Evolutionary conservation across 306 rosid genomes (phyloP).

Genomic region (Notholithocarpus densiflorus): DNA sequence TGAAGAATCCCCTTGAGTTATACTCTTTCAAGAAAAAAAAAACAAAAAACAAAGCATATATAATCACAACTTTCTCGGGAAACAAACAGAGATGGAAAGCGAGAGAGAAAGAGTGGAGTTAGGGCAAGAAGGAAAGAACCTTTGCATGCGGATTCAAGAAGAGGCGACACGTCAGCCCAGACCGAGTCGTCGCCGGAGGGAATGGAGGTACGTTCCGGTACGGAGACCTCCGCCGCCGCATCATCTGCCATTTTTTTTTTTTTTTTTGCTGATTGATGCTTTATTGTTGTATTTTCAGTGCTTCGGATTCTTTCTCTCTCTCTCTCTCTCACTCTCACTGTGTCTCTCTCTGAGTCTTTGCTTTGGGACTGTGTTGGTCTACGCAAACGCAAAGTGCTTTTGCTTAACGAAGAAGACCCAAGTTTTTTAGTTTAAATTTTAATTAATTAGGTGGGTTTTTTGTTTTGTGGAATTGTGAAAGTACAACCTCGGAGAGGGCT

Average conservation of each 20-base stretch:
- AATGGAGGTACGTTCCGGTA: slow-evolving; percentile 45
- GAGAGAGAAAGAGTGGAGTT: too few species aligned
- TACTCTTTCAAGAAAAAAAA: neutral
- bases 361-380: neutral
- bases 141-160: slow-evolving; percentile 74
- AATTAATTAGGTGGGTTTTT: neutral
- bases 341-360: too few species aligned
- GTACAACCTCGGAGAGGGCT: neutral
- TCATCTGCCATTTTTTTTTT: slow-evolving; percentile 24
- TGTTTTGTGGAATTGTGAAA: too few species aligned
- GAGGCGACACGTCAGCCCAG: slow-evolving; percentile 87
- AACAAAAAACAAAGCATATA: neutral
- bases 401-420: neutral
- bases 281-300: neutral
- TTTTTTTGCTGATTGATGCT: slow-evolving; percentile 4
- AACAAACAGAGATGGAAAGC: slow-evolving; percentile 1
- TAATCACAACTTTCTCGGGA: slow-evolving; percentile 5
- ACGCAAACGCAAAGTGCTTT: neutral
- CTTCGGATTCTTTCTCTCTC: neutral
- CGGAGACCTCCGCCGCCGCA: slow-evolving; percentile 19
- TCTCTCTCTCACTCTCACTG: too few species aligned
- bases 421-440: too few species aligned
- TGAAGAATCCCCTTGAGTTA: neutral
- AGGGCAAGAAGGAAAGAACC: slow-evolving; percentile 33
- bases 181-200: slow-evolving; percentile 72